A percentile compares a stretch with the other conserved stretches of the same genome.
These are phyloP conservation scores for Acer campestre DNA, from an alignment of 345 rosid genomes.

Conservation along the genomic window DNA sequence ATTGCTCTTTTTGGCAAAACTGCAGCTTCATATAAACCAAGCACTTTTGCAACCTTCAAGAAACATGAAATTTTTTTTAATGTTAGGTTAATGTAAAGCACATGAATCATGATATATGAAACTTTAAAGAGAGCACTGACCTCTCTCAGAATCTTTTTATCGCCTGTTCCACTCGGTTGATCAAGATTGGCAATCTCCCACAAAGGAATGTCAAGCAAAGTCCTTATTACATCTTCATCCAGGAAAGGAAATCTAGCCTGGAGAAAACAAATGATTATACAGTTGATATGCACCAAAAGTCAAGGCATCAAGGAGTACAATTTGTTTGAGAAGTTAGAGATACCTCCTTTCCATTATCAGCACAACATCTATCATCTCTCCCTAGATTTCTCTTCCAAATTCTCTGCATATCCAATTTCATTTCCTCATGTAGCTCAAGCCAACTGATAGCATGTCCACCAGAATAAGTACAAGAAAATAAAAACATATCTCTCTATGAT, in stretches of 20 bases:
- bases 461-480: not conserved
- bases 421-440: slow-evolving; percentile 80
- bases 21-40: slow-evolving; percentile 78
- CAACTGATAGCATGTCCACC: slow-evolving; percentile 49
- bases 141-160: slow-evolving; percentile 91
- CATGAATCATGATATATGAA: not conserved
- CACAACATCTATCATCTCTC: slow-evolving; percentile 90
- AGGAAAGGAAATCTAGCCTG: slow-evolving; percentile 95
- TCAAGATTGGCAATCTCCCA: slow-evolving; percentile 87
- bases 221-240: slow-evolving; percentile 90
- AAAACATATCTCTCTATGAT: not conserved
- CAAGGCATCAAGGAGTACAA: not conserved
- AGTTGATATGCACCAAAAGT: not conserved
- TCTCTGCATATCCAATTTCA: slow-evolving; percentile 98
- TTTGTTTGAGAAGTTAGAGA: not conserved
- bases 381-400: slow-evolving; percentile 98
- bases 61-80: slow-evolving; percentile 9
- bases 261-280: not conserved
- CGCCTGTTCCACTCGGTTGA: slow-evolving; percentile 95
- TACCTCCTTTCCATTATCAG: slow-evolving; percentile 95
- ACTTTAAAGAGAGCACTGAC: slow-evolving; percentile 39
- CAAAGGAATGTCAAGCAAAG: slow-evolving; percentile 75
- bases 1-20: slow-evolving; percentile 87
- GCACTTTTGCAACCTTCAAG: slow-evolving; percentile 76
- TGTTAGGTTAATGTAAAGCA: not conserved